Conservation (phyloP, 768 basidiomycete genomes). For the Myochromella boudieri region DNA sequence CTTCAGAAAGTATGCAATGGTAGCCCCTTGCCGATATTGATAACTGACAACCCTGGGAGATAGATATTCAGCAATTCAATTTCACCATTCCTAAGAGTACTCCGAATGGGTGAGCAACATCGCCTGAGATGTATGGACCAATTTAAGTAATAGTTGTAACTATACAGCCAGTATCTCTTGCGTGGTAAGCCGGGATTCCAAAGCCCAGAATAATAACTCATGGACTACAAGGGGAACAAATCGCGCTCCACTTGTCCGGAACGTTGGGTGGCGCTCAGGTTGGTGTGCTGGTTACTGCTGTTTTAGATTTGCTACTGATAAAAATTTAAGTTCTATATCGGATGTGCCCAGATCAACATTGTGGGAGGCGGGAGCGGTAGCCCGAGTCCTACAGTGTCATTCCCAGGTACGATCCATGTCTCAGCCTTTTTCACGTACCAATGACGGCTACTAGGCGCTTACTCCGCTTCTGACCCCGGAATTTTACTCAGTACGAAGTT, state of each 20-base stretch:
- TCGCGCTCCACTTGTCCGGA: constrained; percentile 31
- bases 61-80: constrained; percentile 30
- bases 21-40: no score
- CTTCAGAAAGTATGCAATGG: constrained; percentile 29
- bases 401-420: constrained; percentile 26
- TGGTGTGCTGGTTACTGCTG: no score
- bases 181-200: constrained; percentile 16
- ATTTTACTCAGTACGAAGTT: constrained; percentile 32
- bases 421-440: no score
- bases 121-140: not conserved
- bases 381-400: constrained; percentile 30
- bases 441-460: constrained; percentile 21
- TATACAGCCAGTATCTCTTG: constrained; percentile 29
- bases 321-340: constrained; percentile 33
- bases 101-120: constrained; percentile 31
- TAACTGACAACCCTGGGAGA: no score
- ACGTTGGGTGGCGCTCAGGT: constrained; percentile 30
- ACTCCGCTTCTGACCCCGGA: constrained; percentile 31
- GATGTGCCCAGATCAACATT: constrained; percentile 37
- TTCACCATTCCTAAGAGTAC: constrained; percentile 33
- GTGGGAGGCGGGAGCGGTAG: constrained; percentile 30
- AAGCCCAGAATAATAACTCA: not conserved
- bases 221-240: constrained; percentile 28
- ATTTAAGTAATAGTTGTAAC: not conserved
- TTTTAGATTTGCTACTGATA: no score